Percentiles rank a stretch among this genome's conserved stretches.
Evolutionary conservation across 192 early-diverging fungal species (phyloP).

Genomic region (Coemansia sp.): DNA sequence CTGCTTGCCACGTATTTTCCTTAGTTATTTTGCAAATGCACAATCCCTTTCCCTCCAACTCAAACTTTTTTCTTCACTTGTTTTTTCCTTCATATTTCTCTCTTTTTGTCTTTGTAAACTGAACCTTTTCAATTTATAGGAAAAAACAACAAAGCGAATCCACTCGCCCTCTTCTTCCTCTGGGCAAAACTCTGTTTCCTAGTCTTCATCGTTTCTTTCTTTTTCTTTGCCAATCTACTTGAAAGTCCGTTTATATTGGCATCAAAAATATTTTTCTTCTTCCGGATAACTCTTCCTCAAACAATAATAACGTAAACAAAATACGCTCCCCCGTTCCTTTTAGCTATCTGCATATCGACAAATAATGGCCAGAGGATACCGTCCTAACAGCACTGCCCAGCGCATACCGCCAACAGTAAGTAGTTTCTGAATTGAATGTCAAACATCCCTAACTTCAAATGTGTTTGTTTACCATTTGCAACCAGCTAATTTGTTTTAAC

Average conservation of each 20-base stretch:
- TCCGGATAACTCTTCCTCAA: too few species aligned
- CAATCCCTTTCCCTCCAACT: too few species aligned
- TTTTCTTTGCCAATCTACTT: slow-evolving; percentile 4
- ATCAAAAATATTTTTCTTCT: background rate
- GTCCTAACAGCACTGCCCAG: background rate
- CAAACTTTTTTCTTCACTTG: background rate
- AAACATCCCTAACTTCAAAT: too few species aligned
- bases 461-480: too few species aligned
- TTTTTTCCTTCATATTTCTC: background rate
- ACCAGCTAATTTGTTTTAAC: too few species aligned
- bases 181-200: too few species aligned
- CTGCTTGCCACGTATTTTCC: too few species aligned
- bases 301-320: slow-evolving; percentile 7
- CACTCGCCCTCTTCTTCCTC: too few species aligned
- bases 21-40: too few species aligned
- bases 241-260: background rate
- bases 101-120: background rate
- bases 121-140: slow-evolving; percentile 2
- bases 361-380: slow-evolving; percentile 10
- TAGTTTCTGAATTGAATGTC: too few species aligned
- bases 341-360: background rate
- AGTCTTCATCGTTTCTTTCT: background rate
- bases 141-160: background rate
- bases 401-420: slow-evolving; percentile 7
- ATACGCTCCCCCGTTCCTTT: slow-evolving; percentile 1